Evolutionary conservation across 2,329 filamentous ascomycete species (phyloP), one percentile per base, ranked within the genome.

Genomic region (Pseudopithomyces chartarum): DNA sequence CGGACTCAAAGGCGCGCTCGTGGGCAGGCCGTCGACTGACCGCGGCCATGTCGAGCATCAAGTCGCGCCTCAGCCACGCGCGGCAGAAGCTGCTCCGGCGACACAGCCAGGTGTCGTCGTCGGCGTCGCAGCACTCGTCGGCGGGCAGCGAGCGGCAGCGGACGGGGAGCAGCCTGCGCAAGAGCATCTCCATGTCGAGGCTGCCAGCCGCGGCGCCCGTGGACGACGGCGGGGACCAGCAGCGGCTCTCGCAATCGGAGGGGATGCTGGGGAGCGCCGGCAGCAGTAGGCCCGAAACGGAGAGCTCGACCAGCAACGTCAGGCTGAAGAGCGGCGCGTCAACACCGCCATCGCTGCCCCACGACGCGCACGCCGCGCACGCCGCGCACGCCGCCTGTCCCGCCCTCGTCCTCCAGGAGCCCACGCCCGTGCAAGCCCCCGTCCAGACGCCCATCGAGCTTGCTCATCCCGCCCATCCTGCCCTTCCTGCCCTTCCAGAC

Each of bases 41-140:
- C 44, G 64, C 61, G 29, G 67, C 62, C 39, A 74, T 74, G 73
- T 68, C 67, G 59, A 72, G 66, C 61, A 65, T 73, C 63, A 75
- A 74, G 66, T 65, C 69, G 42, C 63, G 70, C 13, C 63, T 74
- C 57, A 67, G 59, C 48, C 67, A 67, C 57, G 70, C 66, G 53
- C 67, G 71, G 38, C 43, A 61, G 53, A 68, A 70, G 63, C 60
- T 74, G 39, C 58, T 71, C 56, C 62, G 71, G n/a, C 19, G 63
- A 60, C 61, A 72, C 65, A 59, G 59, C 60, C n/a, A 60, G 66
- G 11, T 29, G 5, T 71, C 70, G 48, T 62, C 68, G 10, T 45
- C 54, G 26, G 60, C 61, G 2, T 73, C 47, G 22, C 33, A 39
- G 47, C 17, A 20, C 32, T 48, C 70, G 46, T 69, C 67, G 47